Evolutionary conservation across 2,329 filamentous ascomycete genomes (phyloP).

Genomic region (Epicoccum nigrum): DNA sequence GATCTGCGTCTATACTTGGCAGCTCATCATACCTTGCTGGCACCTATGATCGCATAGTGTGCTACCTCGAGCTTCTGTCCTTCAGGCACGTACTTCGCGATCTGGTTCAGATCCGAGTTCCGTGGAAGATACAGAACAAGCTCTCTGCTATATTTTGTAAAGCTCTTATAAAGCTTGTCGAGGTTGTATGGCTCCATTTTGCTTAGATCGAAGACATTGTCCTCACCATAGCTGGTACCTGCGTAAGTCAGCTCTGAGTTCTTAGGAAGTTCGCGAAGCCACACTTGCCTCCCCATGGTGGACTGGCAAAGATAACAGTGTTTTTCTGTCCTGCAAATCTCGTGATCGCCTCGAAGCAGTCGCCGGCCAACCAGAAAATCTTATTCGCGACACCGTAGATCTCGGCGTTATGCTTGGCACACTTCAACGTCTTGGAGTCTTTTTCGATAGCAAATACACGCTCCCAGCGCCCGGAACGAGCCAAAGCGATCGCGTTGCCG

Average conservation of each 20-base stretch:
- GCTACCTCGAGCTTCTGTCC: constrained; percentile 46
- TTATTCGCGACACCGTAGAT: constrained; percentile 79
- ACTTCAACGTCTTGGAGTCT: constrained; percentile 78
- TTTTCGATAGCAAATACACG: constrained; percentile 89
- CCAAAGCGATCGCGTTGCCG: constrained; percentile 95
- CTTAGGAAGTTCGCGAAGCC: background rate
- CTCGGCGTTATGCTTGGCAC: constrained; percentile 89
- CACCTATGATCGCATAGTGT: constrained; percentile 90
- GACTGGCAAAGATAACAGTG: constrained; percentile 71
- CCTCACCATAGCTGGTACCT: constrained; percentile 68
- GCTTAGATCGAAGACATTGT: constrained; percentile 78
- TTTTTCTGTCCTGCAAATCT: constrained; percentile 58
- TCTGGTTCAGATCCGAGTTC: constrained; percentile 48
- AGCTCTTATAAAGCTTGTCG: constrained; percentile 49
- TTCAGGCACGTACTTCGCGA: constrained; percentile 42
- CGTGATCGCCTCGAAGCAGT: constrained; percentile 78
- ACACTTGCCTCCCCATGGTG: constrained; percentile 72
- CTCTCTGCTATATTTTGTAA: constrained; percentile 53
- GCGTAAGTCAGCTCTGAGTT: constrained; percentile 12
- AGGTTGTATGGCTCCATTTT: constrained; percentile 88
- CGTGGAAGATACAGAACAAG: constrained; percentile 83
- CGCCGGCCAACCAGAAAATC: constrained; percentile 85
- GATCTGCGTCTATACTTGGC: background rate
- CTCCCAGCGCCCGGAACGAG: constrained; percentile 77
- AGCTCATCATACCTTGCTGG: constrained; percentile 71